Evolutionary conservation across 805 yeast species (phyloP), one percentile per base, ranked within the genome.

Genomic region (Starmerella sp.): DNA sequence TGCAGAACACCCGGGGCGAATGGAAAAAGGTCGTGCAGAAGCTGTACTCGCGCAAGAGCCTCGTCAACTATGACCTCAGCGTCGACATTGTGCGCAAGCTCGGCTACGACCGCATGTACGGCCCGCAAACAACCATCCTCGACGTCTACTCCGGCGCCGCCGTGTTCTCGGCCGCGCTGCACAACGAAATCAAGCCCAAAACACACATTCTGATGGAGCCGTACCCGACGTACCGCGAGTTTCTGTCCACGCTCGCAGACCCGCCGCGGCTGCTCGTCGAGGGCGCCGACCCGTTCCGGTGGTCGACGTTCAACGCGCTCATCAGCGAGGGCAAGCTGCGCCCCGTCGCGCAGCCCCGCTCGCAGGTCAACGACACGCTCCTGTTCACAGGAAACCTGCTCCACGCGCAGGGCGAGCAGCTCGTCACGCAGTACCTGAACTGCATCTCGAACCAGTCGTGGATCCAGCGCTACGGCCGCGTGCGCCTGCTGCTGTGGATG

Each of bases 381-480:
- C 67, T 86, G 36, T 72, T 81, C 35, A 70, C 81, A 6, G 90
- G 82, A 2, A 80, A 82, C 63, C 70, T 84, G 32, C 74, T 84
- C 0, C 72, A 75, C 38, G 65, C 71, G 8, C 76, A 75, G 56
- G 85, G 84, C 11, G 93, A 84, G 65, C 80, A 83, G 51, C 74
- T 86, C 15, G 67, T 84, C 30, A 81, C 84, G 54, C 95, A 87
- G 69, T 84, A 88, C 81, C 67, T 84, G 35, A 77, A 76, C 57
- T 84, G 95, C 67, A 71, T 82, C 32, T 81, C 78, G 0, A 76
- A 82, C 65, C 73, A 76, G 49, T 85, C 84, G 63, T 87, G 95
- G 96, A 66, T 86, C 8, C 83, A 81, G 58, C 73, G 74, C 60
- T 84, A 76, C 67, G 86, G 95, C 8, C 76, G 84, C 49, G 90